A percentile compares a stretch with the other conserved stretches of the same genome.
phyloP scores from a whole-genome alignment of 2,329 filamentous ascomycete species.

The Aspergillus pseudotamarii region DNA sequence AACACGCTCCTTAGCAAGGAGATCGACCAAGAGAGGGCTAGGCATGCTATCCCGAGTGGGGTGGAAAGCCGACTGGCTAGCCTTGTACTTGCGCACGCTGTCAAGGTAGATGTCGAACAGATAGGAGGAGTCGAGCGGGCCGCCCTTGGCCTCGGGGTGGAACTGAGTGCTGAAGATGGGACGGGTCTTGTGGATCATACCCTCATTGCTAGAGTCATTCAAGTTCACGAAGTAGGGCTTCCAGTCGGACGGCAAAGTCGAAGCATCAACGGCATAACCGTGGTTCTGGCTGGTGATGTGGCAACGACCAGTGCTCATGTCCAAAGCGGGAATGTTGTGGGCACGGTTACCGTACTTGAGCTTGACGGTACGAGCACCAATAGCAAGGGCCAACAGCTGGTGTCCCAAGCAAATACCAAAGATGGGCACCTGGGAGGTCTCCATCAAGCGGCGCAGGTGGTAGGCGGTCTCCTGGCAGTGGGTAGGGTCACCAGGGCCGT shows the following conservation, averaged over 20 bases:
- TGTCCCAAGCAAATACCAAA: constrained; percentile 99
- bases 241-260: constrained; percentile 81
- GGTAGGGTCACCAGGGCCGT: constrained; percentile 95
- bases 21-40: constrained; percentile 82
- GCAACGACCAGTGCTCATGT: constrained; percentile 93
- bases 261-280: constrained; percentile 89
- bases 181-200: constrained; percentile 91
- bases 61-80: constrained; percentile 70
- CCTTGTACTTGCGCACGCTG: constrained; percentile 87
- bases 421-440: constrained; percentile 85
- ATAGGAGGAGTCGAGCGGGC: constrained; percentile 92
- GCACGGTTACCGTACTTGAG: constrained; percentile 99
- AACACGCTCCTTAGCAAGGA: constrained; percentile 91
- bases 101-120: constrained; percentile 96
- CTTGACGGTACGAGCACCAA: constrained; percentile 89
- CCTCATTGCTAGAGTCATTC: constrained; percentile 97
- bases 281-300: constrained; percentile 99
- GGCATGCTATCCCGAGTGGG: constrained; percentile 82
- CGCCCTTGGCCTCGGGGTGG: constrained; percentile 97
- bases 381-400: constrained; percentile 88
- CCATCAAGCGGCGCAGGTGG: constrained; percentile 88
- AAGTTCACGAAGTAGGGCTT: constrained; percentile 99
- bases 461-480: constrained; percentile 95
- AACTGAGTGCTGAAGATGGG: constrained; percentile 99
- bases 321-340: constrained; percentile 95